Evolutionary conservation across 2,329 filamentous ascomycete species (phyloP).

Genomic region (Xylaria sp.): DNA sequence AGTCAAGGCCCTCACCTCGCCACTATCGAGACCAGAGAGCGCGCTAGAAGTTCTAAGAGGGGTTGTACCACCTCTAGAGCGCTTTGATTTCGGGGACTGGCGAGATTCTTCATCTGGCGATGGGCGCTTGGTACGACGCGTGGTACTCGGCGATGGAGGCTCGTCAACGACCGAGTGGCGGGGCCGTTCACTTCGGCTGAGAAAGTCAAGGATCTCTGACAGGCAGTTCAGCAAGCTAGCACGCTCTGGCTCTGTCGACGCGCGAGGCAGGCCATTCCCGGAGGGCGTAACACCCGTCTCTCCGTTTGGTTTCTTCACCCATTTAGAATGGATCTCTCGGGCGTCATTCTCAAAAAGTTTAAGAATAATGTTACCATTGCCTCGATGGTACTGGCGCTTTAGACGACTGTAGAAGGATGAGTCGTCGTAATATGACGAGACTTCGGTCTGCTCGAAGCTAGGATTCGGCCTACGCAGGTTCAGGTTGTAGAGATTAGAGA

Average conservation of each 20-base stretch:
- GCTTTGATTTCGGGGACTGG: conserved; percentile 40
- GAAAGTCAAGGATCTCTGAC: conserved; percentile 40
- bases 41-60: conserved; percentile 38
- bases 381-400: conserved; percentile 42
- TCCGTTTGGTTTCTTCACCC: conserved; percentile 46
- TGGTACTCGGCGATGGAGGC: conserved; percentile 33
- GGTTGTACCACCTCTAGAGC: conserved; percentile 32
- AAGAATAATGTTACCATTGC: conserved; percentile 37
- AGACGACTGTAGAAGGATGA: conserved; percentile 43
- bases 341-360: conserved; percentile 41
- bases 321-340: conserved; percentile 44
- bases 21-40: conserved; percentile 44
- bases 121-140: conserved; percentile 42
- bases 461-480: conserved; percentile 44
- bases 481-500: conserved; percentile 47
- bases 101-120: conserved; percentile 41
- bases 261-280: conserved; percentile 40
- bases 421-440: conserved; percentile 42
- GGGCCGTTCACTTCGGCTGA: conserved; percentile 32
- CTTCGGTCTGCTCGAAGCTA: conserved; percentile 37
- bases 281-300: conserved; percentile 42
- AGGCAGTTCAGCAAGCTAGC: conserved; percentile 42
- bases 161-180: conserved; percentile 30
- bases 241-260: conserved; percentile 45
- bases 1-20: conserved; percentile 38